Evolutionary conservation across 2,329 filamentous ascomycete genomes (phyloP).

Genomic region (Elsinoe australis): DNA sequence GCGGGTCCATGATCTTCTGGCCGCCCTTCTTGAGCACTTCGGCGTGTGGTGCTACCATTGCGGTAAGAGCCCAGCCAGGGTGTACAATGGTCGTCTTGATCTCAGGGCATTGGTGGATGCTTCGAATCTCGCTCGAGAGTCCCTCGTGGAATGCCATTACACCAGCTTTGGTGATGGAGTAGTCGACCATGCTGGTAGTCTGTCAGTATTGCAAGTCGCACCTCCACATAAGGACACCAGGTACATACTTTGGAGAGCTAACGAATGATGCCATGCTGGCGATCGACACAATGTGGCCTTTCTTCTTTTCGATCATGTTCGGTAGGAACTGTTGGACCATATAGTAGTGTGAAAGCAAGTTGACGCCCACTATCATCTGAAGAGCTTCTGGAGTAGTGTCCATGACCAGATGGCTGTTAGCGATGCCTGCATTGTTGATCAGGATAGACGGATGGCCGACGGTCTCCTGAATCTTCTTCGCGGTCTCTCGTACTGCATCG

Average conservation of each 20-base stretch:
- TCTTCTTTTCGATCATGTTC: slow-evolving; percentile 43
- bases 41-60: slow-evolving; percentile 32
- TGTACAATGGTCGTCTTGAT: slow-evolving; percentile 39
- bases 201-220: background rate
- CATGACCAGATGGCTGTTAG: slow-evolving; percentile 41
- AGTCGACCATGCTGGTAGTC: slow-evolving; percentile 42
- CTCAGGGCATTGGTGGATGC: slow-evolving; percentile 36
- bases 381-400: slow-evolving; percentile 39
- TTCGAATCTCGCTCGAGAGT: slow-evolving; percentile 36
- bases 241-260: slow-evolving; percentile 30
- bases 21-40: slow-evolving; percentile 29
- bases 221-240: background rate
- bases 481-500: slow-evolving; percentile 39
- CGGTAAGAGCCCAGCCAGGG: slow-evolving; percentile 37
- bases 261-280: slow-evolving; percentile 48
- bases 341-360: slow-evolving; percentile 45
- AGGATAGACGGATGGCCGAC: slow-evolving; percentile 42
- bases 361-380: slow-evolving; percentile 45
- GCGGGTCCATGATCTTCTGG: slow-evolving; percentile 32
- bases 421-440: slow-evolving; percentile 47
- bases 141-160: slow-evolving; percentile 49
- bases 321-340: slow-evolving; percentile 47
- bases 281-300: slow-evolving; percentile 51
- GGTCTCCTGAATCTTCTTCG: slow-evolving; percentile 33
- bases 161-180: slow-evolving; percentile 46